Base-by-base conservation (phyloP, 352 stramenopile genomes). In the Pythium scleroteichum region DNA sequence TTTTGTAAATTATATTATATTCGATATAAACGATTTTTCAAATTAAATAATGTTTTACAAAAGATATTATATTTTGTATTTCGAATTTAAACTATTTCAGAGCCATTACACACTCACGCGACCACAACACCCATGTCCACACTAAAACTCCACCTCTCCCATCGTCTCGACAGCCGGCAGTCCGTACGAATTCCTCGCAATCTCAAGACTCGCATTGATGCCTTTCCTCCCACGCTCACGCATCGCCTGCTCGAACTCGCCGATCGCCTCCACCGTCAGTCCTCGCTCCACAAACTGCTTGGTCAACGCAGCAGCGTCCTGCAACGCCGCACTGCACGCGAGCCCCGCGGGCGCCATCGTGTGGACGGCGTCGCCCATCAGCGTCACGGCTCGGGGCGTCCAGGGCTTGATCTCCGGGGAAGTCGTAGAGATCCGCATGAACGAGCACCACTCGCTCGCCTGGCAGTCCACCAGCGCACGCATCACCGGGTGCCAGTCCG, bases 401-500 rank as follows among this genome's bases (percentile, higher is more conserved):
- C 80, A 90, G 26, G 63, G 48, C 14, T 67, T 68, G 53, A 90
- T 76, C 5, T 87, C 71, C 0, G 80, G 78, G 0, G 73, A 71
- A 70, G 82, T 87, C 29, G 71, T 84, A n/a, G 78, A 87, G 42
- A 90, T 75, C 26, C 76, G 78, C 20, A 87, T 59, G 63, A 87
- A 85, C 13, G 78, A 85, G 53, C 71, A 78, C 76, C 73, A 84
- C 41, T 83, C 72, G 1, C 72, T 66, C 1, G 66, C 58, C 33
- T 87, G 76, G 12, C 73, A 52, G 50, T 78, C 66, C 5, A 90
- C 59, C 1, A 90, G 40, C 19, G 74, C 62, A 0, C 76, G 76
- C 19, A 90, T 64, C 16, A 66, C 56, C 2, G 80, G 78, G 32
- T 68, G 64, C 80, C 80, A 90, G 13, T 64, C 44, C 6, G 62